Base-by-base conservation (phyloP, 2,329 filamentous ascomycete genomes). In the Pyrenophora teres region DNA sequence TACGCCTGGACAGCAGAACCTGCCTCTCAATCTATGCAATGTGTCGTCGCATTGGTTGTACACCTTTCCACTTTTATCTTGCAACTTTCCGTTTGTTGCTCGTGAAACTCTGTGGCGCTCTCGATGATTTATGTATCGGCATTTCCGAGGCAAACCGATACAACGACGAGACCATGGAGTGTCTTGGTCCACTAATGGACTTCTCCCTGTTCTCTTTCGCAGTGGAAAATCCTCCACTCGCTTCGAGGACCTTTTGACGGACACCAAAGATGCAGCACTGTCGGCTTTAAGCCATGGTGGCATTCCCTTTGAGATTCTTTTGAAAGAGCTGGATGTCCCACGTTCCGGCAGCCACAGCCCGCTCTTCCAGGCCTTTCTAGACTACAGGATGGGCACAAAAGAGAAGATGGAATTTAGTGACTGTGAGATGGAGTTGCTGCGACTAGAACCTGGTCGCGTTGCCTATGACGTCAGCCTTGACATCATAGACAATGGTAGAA, bases 291-390 rank as follows among this genome's bases (percentile, higher is more conserved):
- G n/a, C n/a, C n/a, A n/a, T n/a, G n/a, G n/a, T n/a, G n/a, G n/a
- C n/a, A n/a, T 83, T 3, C 82, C 82, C 0, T 81, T 83, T 45
- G 77, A 83, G 37, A 66, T 78, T 0, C 54, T 85, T 0, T 65
- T 84, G 0, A 60, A 76, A 0, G 67, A 79, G 21, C 65, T 84
- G 1, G 63, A 70, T 2, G 69, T 78, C 0, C 56, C 70, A 0
- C 66, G 80, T 1, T 77, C 78, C 0, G 48, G 73, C 0, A 52
- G 67, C 0, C 57, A 77, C 42, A 76, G 56, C 27, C 81, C 82
- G 0, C 31, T 84, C 0, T 83, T 83, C 68, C 82, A 84, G 59
- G 73, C 67, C 0, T 74, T 77, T 16, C 57, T 82, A 33, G 74
- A 83, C 62, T 82, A 82, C 13, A 25, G 36, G 77, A 45, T 80